Evolutionary conservation across 1,284 basidiomycete species (phyloP).

Genomic region (Pyrrhoderma lamaoense): DNA sequence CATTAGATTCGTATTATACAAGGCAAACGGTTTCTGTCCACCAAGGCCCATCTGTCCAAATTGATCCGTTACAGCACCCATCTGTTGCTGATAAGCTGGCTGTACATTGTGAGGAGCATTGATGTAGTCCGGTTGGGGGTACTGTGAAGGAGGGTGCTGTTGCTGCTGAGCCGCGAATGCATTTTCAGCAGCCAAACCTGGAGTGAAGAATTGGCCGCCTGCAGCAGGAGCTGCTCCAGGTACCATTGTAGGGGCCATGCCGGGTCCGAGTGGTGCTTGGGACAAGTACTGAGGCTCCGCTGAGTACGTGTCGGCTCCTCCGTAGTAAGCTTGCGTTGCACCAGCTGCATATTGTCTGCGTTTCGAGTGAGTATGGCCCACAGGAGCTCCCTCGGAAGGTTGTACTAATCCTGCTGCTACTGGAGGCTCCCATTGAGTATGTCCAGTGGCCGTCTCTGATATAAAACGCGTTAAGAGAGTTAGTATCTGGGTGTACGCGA

Average conservation of each 20-base stretch:
- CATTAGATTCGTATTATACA: constrained; percentile 83
- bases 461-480: constrained; percentile 5
- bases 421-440: constrained; percentile 62
- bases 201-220: constrained; percentile 75
- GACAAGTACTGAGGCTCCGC: constrained; percentile 33
- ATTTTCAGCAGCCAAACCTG: constrained; percentile 63
- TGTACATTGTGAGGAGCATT: constrained; percentile 33
- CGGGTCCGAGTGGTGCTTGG: constrained; percentile 21
- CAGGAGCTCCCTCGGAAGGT: constrained; percentile 29
- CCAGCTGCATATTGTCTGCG: constrained; percentile 87
- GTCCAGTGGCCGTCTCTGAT: constrained; percentile 47
- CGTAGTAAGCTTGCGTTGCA: constrained; percentile 83
- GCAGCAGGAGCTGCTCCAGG: constrained; percentile 33
- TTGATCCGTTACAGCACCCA: constrained; percentile 74
- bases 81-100: constrained; percentile 22
- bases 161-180: constrained; percentile 54
- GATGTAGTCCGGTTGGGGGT: constrained; percentile 53
- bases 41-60: constrained; percentile 83
- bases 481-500: background rate
- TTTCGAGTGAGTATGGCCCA: constrained; percentile 39
- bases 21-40: constrained; percentile 60
- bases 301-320: constrained; percentile 34
- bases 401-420: constrained; percentile 23
- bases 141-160: too few relatives aligned
- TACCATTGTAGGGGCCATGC: constrained; percentile 26